A percentile compares a stretch with the other conserved stretches of the same genome.
These are phyloP conservation scores for Capsicum baccatum DNA, from an alignment of 257 asterid species.

Conservation along the genomic window DNA sequence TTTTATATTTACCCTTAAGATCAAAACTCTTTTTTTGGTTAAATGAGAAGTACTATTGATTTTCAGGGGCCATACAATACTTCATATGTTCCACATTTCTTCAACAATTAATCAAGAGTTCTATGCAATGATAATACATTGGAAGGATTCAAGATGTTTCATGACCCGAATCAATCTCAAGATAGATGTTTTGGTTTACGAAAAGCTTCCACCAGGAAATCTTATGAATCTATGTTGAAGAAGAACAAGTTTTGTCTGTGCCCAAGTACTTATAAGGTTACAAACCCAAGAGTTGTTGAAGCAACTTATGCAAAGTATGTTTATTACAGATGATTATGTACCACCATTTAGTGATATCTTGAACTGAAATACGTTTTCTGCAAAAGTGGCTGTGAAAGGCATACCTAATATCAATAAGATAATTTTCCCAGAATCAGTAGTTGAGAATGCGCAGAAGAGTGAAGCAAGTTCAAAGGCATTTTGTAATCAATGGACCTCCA, in stretches of 20 bases:
- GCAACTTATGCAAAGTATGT: conserved; percentile 53
- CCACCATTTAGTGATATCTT: conserved; percentile 36
- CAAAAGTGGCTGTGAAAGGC: conserved; percentile 15
- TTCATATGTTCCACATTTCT: conserved; percentile 57
- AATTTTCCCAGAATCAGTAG: conserved; percentile 28
- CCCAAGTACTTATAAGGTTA: conserved; percentile 56
- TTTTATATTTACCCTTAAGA: neutral
- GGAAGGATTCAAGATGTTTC: conserved; percentile 79
- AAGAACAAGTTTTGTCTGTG: conserved; percentile 52
- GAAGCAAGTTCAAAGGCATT: conserved; percentile 56
- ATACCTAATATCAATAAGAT: conserved; percentile 35
- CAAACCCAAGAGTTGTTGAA: conserved; percentile 53
- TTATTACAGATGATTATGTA: conserved; percentile 48
- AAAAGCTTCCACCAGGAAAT: conserved; percentile 41
- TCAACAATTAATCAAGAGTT: conserved; percentile 77
- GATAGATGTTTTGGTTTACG: conserved; percentile 54
- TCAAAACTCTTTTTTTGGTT: neutral
- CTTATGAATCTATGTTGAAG: conserved; percentile 48
- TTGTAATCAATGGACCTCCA: conserved; percentile 67
- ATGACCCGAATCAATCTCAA: conserved; percentile 73
- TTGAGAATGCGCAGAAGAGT: conserved; percentile 35
- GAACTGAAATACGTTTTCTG: conserved; percentile 26
- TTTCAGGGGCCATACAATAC: conserved; percentile 70
- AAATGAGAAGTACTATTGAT: neutral
- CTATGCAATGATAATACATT: conserved; percentile 81